Percentiles rank a stretch among this genome's conserved stretches.
Evolutionary conservation across 192 early-diverging fungal species (phyloP).

Genomic region (Gonapodya sp.): DNA sequence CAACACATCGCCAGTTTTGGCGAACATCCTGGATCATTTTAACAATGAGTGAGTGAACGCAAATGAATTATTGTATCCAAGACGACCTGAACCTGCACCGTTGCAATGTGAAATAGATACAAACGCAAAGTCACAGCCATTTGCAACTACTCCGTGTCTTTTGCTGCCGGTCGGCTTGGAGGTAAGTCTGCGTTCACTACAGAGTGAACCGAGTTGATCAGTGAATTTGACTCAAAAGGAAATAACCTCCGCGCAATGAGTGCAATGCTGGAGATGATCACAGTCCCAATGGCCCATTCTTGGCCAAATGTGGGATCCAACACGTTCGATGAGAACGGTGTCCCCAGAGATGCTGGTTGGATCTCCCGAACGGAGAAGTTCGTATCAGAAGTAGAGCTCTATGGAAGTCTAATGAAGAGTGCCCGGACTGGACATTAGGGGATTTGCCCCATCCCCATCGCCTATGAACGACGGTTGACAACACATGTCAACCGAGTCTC

Average conservation of each 20-base stretch:
- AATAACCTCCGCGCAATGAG: background rate
- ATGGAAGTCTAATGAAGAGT: background rate
- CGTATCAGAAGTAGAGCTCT: background rate
- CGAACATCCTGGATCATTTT: background rate
- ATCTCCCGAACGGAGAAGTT: background rate
- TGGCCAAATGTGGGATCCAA: background rate
- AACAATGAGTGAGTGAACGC: background rate
- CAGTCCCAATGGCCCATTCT: background rate
- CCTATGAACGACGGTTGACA: too few relatives aligned
- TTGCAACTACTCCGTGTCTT: background rate
- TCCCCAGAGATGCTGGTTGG: background rate
- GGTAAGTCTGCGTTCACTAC: too few relatives aligned
- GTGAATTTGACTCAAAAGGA: too few relatives aligned
- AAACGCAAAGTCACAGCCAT: background rate
- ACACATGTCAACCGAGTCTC: too few relatives aligned
- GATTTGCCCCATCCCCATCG: too few relatives aligned
- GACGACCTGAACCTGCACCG: background rate
- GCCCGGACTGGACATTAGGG: too few relatives aligned
- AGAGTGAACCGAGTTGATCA: too few relatives aligned
- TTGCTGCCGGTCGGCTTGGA: background rate
- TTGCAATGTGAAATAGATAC: background rate
- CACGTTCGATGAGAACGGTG: background rate
- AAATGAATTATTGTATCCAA: background rate
- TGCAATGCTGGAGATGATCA: background rate
- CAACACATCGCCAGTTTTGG: background rate